Base-by-base conservation (phyloP, 129 eudicot genomes). In the Ambrosia trifida region DNA sequence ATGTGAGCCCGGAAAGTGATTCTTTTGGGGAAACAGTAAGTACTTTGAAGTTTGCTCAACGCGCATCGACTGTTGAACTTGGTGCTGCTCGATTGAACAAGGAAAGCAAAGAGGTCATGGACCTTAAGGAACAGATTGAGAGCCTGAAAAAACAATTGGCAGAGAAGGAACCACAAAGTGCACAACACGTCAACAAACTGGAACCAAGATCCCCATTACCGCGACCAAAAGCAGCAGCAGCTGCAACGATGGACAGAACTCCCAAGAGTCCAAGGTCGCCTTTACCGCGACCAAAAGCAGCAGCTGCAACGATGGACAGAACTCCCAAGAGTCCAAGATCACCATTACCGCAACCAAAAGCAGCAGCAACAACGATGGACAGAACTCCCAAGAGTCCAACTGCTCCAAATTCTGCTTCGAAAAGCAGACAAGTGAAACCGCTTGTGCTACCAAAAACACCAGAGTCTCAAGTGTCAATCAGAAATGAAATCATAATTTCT, bases 1-100 rank as follows among this genome's bases (percentile, higher is more conserved):
- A 95, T 62, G 89, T 90, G 79, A 90, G 87, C 62, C 96, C 99
- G 8, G 99, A 95, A 82, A 85, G 78, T 19, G 91, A 88, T 84
- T 79, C 86, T 58, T 83, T 86, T 43, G 81, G 80, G 4, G 91
- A 90, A 73, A 90, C 97, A 19, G 81, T 93, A 19, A 76, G 90
- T 72, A 89, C 98, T 5, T 70, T 93, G 64, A 93, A 83, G 74
- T 93, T 93, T 78, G 98, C 95, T 49, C 98, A 89, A 80, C 84
- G 86, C 70, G 95, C 84, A 74, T 93, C 96, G 1, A 87, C 78
- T 30, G 88, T 93, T 14, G 98, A 93, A 63, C 96, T 93, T 67
- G 98, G 98, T 74, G 88, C 96, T 40, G 86, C 98, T 67, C 79
- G 87, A 64, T 76, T 82, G 7, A 89, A 93, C 63, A 93, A 84